Conservation (phyloP, 371 early-diverging fungal genomes). For the Rhizopus microsporus region DNA sequence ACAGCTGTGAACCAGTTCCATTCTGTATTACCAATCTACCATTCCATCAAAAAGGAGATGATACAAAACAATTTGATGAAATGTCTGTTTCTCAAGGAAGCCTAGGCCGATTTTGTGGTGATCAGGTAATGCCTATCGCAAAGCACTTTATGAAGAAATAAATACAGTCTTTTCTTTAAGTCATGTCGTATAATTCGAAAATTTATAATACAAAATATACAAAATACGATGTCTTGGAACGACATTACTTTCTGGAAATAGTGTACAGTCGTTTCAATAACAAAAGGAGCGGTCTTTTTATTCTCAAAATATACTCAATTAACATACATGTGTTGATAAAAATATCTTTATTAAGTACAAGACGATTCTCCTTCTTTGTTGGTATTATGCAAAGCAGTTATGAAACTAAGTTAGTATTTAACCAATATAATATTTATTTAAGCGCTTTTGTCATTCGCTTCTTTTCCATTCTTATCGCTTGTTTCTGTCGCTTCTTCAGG, state of each 20-base stretch:
- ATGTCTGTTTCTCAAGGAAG: slow-evolving; percentile 29
- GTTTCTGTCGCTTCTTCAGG: slow-evolving; percentile 40
- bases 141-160: slow-evolving; percentile 33
- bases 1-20: slow-evolving; percentile 56
- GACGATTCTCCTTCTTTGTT: too few relatives aligned
- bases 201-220: too few relatives aligned
- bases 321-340: too few relatives aligned
- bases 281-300: too few relatives aligned
- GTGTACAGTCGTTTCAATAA: background rate
- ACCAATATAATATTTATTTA: slow-evolving; percentile 9
- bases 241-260: too few relatives aligned
- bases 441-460: slow-evolving; percentile 16
- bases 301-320: too few relatives aligned
- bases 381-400: too few relatives aligned
- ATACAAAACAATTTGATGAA: slow-evolving; percentile 35
- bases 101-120: slow-evolving; percentile 49
- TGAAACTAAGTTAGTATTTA: too few relatives aligned
- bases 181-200: too few relatives aligned
- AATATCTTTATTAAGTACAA: too few relatives aligned
- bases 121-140: slow-evolving; percentile 37
- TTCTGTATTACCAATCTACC: slow-evolving; percentile 31
- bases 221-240: too few relatives aligned
- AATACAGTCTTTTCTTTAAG: background rate
- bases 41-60: slow-evolving; percentile 18
- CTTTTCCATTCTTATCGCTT: slow-evolving; percentile 29